Evolutionary conservation across 2,329 filamentous ascomycete genomes (phyloP), one percentile per base, ranked within the genome.

Genomic region (Fusarium cicatricum): DNA sequence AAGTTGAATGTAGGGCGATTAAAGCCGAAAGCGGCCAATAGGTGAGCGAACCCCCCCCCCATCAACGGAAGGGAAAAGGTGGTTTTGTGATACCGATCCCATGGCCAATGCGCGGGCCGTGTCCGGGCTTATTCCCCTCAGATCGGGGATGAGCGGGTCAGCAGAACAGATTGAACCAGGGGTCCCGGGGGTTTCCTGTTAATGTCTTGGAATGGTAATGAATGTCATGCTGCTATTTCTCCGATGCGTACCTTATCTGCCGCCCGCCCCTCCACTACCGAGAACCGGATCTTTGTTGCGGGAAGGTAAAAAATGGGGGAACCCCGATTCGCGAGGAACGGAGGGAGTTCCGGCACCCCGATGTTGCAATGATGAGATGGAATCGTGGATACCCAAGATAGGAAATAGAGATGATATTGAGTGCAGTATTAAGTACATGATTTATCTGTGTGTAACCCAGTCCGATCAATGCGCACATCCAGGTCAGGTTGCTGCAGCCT

Each of bases 261-360:
- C 14, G 37, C 23, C 42, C 28, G 31, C 32, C 42, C 32, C 42
- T 44, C 42, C 42, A 21, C 32, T 17, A n/a, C 32, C 19, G 36
- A 26, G 52, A 8, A 41, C 11, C 26, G 29, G 23, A 26, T 26
- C 17, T 19, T 44, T 33, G 41, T 21, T 33, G 29, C 16, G 29
- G 14, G 41, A 33, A 14, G 14, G 42, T 11, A 32, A 23, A 23
- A n/a, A 21, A 26, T 17, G 17, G 43, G 26, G n/a, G 32, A n/a
- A 14, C 19, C 12, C n/a, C 17, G 45, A 23, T 32, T 21, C 15
- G 45, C 28, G 34, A 28, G 12, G 14, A 9, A 10, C 28, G 45
- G 38, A 33, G 21, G 14, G 32, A 17, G 15, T 19, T 9, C 55
- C 55, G 55, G 14, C 39, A 8, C 55, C 55, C 52, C 54, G 52